Percentiles rank a stretch among this genome's conserved stretches.
Conservation (phyloP, 2,329 filamentous ascomycete genomes). For the Verticillium albo-atrum region DNA sequence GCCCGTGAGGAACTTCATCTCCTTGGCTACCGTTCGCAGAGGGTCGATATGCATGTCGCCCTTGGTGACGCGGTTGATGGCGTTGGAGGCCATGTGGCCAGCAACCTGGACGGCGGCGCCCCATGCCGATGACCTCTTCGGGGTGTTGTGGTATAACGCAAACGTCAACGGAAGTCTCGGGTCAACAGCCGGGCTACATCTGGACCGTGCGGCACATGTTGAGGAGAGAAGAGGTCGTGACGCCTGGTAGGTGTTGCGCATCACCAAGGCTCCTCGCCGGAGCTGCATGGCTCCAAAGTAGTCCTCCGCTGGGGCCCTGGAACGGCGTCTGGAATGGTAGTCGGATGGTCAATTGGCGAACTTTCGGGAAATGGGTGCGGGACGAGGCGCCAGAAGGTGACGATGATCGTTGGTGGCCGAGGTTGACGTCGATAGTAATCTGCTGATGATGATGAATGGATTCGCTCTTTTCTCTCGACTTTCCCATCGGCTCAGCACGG, state of each 20-base stretch:
- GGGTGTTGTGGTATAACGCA: slow-evolving; percentile 39
- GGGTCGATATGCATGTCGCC: slow-evolving; percentile 77
- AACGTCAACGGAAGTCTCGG: slow-evolving; percentile 25
- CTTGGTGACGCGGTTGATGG: slow-evolving; percentile 57
- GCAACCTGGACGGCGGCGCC: slow-evolving; percentile 69
- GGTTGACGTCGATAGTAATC: neutral
- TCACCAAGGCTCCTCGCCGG: slow-evolving; percentile 46
- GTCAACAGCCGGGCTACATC: slow-evolving; percentile 21
- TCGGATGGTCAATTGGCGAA: slow-evolving; percentile 5
- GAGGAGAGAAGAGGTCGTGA: slow-evolving; percentile 10
- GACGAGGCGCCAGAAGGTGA: neutral
- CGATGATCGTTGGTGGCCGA: neutral
- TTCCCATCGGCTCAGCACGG: neutral
- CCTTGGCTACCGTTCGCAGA: slow-evolving; percentile 84
- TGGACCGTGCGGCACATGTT: slow-evolving; percentile 27
- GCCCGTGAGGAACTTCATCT: slow-evolving; percentile 92
- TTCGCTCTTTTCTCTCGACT: neutral
- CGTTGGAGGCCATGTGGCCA: slow-evolving; percentile 67
- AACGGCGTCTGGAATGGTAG: neutral
- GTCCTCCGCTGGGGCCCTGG: slow-evolving; percentile 11
- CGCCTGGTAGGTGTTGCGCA: slow-evolving; percentile 31
- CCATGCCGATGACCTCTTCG: slow-evolving; percentile 59
- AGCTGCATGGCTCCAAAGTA: slow-evolving; percentile 43
- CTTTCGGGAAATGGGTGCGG: neutral
- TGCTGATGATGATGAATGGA: neutral